These are phyloP conservation scores for Hapsidospora chrysogenum DNA, from an alignment of 495 filamentous ascomycete species.

Conservation along the genomic window DNA sequence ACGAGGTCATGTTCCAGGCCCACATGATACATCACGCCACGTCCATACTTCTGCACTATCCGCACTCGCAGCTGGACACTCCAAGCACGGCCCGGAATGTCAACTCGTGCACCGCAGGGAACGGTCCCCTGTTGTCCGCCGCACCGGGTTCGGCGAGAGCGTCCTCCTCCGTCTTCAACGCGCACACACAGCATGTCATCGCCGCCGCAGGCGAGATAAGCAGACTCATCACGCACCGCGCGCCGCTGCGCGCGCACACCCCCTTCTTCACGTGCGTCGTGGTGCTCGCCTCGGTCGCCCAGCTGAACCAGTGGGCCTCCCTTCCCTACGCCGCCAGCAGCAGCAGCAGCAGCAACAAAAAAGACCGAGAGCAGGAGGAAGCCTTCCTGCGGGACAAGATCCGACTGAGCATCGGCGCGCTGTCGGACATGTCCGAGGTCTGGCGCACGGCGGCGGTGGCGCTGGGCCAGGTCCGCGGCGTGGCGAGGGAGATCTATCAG, in stretches of 20 bases:
- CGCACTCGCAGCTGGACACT: slow-evolving; percentile 19
- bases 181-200: slow-evolving; percentile 44
- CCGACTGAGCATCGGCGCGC: slow-evolving; percentile 42
- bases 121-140: slow-evolving; percentile 6
- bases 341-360: slow-evolving; percentile 20
- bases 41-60: slow-evolving; percentile 37
- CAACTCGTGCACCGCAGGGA: slow-evolving; percentile 9
- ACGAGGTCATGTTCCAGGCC: slow-evolving; percentile 57
- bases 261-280: slow-evolving; percentile 53
- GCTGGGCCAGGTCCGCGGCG: slow-evolving; percentile 37
- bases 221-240: slow-evolving; percentile 39
- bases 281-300: slow-evolving; percentile 19
- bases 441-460: slow-evolving; percentile 46
- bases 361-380: slow-evolving; percentile 33
- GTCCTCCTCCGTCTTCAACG: slow-evolving; percentile 6
- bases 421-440: slow-evolving; percentile 37
- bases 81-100: slow-evolving; percentile 15
- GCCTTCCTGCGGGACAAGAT: slow-evolving; percentile 41
- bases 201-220: slow-evolving; percentile 44
- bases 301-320: neutral
- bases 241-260: slow-evolving; percentile 39
- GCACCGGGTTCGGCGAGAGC: slow-evolving; percentile 22
- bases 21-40: slow-evolving; percentile 41
- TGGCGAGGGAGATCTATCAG: slow-evolving; percentile 17
- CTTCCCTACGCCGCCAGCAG: slow-evolving; percentile 11